These are phyloP conservation scores for Starmerella stellata DNA, from an alignment of 805 yeast species.

Conservation along the genomic window DNA sequence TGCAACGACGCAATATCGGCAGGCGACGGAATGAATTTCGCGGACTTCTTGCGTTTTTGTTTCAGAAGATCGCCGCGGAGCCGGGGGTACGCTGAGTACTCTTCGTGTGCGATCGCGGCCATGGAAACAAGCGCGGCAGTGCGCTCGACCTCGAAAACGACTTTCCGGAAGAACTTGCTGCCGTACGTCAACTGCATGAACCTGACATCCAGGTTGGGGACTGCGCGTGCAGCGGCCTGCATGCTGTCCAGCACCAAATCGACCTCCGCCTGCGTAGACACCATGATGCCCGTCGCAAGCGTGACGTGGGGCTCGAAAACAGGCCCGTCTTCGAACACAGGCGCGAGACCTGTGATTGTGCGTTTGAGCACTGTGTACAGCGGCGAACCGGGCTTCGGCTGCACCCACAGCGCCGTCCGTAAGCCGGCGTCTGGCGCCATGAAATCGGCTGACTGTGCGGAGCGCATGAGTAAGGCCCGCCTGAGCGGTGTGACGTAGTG, in stretches of 20 bases:
- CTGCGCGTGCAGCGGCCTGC: conserved; percentile 37
- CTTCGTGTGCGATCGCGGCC: conserved; percentile 28
- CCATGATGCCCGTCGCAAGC: conserved; percentile 40
- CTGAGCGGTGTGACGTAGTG: not conserved
- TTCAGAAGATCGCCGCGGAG: conserved; percentile 5
- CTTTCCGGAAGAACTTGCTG: conserved; percentile 34
- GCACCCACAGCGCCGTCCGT: conserved; percentile 44
- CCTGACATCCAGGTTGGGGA: conserved; percentile 24
- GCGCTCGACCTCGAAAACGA: conserved; percentile 31
- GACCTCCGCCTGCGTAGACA: conserved; percentile 38
- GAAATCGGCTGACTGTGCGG: no score
- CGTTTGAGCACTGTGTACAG: conserved; percentile 40
- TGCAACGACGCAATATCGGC: not conserved
- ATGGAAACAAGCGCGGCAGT: conserved; percentile 33
- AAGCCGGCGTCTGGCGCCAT: conserved; percentile 1
- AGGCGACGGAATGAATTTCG: not conserved
- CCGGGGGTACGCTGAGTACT: conserved; percentile 21
- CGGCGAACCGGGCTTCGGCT: conserved; percentile 40
- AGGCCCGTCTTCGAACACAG: conserved; percentile 58
- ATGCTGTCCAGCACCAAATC: conserved; percentile 40
- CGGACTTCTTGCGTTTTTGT: conserved; percentile 1
- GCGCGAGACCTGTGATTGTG: conserved; percentile 44
- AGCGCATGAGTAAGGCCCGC: not conserved
- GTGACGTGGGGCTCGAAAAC: conserved; percentile 62
- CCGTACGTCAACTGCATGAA: conserved; percentile 33